Base-by-base conservation (phyloP, 768 basidiomycete genomes). In the Gloeopeniophorella convolvens region DNA sequence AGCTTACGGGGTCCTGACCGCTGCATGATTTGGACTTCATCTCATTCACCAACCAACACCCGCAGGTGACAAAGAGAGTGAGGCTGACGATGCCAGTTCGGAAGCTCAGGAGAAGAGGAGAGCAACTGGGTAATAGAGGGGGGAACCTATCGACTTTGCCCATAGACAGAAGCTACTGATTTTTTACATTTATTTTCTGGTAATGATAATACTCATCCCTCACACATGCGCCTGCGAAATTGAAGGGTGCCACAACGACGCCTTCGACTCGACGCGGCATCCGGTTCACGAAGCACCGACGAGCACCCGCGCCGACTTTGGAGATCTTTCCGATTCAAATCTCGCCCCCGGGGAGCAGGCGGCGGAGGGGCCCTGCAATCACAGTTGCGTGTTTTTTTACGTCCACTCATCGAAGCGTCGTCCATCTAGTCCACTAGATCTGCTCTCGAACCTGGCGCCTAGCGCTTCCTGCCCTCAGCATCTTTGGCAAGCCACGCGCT, bases 1-100 rank as follows among this genome's bases (percentile, higher is more conserved):
- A 70, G 67, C 78, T 85, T 67, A 82, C 78, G 71, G 78, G 82
- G 59, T 70, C 77, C 70, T 89, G 69, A 84, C 76, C 75, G 76
- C 71, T 74, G 55, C 68, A 72, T 73, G 72, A 24, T 48, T 42
- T 47, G 34, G 39, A 16, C 20, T 35, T 46, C 33, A 20, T 31
- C 32, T 45, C 23, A 45, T 51, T 48, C 48, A 58, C 45, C 20
- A n/a, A 36, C 16, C 35, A 41, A 36, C 50, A 21, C 32, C 33
- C 33, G 41, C 52, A 43, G 54, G 51, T 63, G 50, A 55, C 41
- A 33, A 52, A 37, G 55, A 60, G 50, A 62, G 65, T 27, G 61
- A 60, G 35, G 55, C 59, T 54, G 63, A 64, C 51, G 64, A 58
- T 24, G 60, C 58, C 56, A 63, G 68, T 55, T 53, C 61, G 54